phyloP scores from a whole-genome alignment of 768 basidiomycete genomes.

The Lactarius quietus region DNA sequence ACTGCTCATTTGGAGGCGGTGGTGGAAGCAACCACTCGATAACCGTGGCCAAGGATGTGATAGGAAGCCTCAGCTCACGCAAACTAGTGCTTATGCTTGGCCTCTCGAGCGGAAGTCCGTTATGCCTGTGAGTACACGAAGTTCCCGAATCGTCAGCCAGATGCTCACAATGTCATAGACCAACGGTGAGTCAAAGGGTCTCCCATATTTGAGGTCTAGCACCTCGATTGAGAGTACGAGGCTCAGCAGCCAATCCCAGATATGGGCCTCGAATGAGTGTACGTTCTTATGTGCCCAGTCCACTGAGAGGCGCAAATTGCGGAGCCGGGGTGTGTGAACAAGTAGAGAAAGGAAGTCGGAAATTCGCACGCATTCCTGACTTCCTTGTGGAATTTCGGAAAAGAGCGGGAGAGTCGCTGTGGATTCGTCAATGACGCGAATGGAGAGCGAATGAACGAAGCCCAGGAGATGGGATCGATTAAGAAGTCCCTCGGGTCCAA shows the following conservation, averaged over 20 bases:
- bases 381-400: neutral
- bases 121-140: constrained; percentile 12
- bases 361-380: constrained; percentile 12
- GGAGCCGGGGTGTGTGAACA: constrained; percentile 7
- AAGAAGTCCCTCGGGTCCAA: constrained; percentile 11
- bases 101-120: neutral
- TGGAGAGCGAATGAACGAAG: constrained; percentile 9
- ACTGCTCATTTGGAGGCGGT: neutral
- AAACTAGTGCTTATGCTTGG: neutral
- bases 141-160: constrained; percentile 15
- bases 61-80: constrained; percentile 19
- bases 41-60: constrained; percentile 11
- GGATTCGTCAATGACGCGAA: constrained; percentile 15
- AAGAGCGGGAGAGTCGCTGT: neutral
- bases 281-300: constrained; percentile 1
- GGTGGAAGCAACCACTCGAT: constrained; percentile 18
- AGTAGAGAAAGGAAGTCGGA: constrained; percentile 16
- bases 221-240: constrained; percentile 9
- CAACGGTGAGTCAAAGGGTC: constrained; percentile 4
- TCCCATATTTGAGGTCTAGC: constrained; percentile 14
- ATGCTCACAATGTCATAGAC: constrained; percentile 16
- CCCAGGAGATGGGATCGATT: constrained; percentile 5
- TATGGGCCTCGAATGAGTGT: constrained; percentile 7
- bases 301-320: constrained; percentile 5
- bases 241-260: constrained; percentile 17